Base-by-base conservation (phyloP, 257 asterid species). In the Agastache rugosa region DNA sequence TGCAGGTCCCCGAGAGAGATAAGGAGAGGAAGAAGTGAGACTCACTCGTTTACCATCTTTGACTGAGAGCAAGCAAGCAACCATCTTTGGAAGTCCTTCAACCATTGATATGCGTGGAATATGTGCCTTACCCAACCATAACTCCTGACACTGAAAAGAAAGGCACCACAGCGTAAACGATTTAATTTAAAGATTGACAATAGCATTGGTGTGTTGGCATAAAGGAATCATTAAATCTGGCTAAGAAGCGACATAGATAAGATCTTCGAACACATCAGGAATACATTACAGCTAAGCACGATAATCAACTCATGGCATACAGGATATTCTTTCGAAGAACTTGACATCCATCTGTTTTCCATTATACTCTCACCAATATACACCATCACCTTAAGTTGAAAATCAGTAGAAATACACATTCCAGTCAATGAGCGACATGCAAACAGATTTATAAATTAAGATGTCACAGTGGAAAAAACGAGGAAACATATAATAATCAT, bases 81-180 rank as follows among this genome's bases (percentile, higher is more conserved):
- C 85, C 83, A 85, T 77, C 76, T 86, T 87, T 9, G 93, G 71
- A 35, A 89, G 77, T 75, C 91, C 89, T 16, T 31, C 83, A 55
- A 53, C 81, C 75, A 86, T 91, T 1, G 93, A 78, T 64, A 86
- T 35, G 31, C 90, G 95, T 50, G 98, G 97, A 75, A 93, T 71
- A 81, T 93, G 97, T 68, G 93, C 91, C 79, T 91, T 93, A 78
- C 88, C 89, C 61, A 35, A 64, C 97, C 97, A 91, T 74, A 91
- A 71, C 80, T 93, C 96, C 65, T 79, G 83, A 58, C 95, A 91
- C 98, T 93, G 79, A 15, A 78, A 78, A 77, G 22, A 55, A 56
- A 27, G 29, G 42, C 47, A 78, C 22, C 45, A 19, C 7, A 23
- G 20, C 11, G 31, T 65, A 8, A 60, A 54, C 29, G 41, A 34